Evolutionary conservation across 2,329 filamentous ascomycete species (phyloP).

Genomic region (Atkinsonella hypoxylon): DNA sequence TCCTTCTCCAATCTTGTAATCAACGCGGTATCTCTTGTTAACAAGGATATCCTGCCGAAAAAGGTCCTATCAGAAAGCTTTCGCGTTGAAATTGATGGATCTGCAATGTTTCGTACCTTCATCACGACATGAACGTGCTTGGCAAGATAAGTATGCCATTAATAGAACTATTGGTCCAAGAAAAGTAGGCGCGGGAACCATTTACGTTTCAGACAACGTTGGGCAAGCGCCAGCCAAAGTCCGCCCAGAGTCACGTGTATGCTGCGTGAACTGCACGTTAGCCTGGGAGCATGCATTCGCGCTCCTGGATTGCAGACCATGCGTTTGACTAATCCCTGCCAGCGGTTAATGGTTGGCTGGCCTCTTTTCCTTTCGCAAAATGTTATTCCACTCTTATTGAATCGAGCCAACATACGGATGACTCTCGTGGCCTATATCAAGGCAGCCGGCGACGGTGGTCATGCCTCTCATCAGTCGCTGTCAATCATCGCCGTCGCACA

Average conservation of each 20-base stretch:
- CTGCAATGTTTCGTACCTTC: neutral
- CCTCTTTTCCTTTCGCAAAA: neutral
- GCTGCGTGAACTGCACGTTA: neutral
- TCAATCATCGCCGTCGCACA: neutral
- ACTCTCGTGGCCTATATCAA: neutral
- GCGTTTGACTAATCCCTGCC: neutral
- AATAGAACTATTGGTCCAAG: neutral
- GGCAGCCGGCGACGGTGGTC: neutral
- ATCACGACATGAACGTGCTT: neutral
- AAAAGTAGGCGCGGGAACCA: neutral
- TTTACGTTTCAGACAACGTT: too few relatives aligned
- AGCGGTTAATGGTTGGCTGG: neutral
- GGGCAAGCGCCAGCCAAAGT: too few relatives aligned
- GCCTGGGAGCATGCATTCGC: neutral
- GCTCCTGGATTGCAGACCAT: neutral
- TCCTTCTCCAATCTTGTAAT: slow-evolving; percentile 1
- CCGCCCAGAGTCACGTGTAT: too few relatives aligned
- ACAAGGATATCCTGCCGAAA: neutral
- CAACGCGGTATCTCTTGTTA: neutral
- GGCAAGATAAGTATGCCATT: neutral
- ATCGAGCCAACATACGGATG: neutral
- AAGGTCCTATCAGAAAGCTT: neutral
- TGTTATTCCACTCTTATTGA: neutral
- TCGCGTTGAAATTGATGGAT: too few relatives aligned
- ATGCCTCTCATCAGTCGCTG: neutral